These are phyloP conservation scores for Aspergillus japonicus DNA, from an alignment of 2,329 filamentous ascomycete genomes.

Conservation along the genomic window DNA sequence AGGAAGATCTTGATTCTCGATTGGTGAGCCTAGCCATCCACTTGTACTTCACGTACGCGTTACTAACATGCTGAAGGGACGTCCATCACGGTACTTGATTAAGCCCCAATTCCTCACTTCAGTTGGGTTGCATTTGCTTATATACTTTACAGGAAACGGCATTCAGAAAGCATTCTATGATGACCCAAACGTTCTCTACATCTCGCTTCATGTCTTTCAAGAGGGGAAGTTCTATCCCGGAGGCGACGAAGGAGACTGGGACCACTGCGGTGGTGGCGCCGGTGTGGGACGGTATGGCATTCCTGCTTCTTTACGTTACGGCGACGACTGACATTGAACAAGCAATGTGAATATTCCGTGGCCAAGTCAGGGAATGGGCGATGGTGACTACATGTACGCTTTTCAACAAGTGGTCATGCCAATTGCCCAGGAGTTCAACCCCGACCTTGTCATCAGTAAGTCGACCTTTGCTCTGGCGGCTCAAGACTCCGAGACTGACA, in stretches of 20 bases:
- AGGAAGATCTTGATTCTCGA: conserved; percentile 91
- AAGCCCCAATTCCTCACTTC: background rate
- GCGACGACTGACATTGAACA: conserved; percentile 12
- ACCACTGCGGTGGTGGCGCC: conserved; percentile 58
- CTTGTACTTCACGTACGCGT: background rate
- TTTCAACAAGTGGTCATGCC: conserved; percentile 97
- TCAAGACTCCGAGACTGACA: conserved; percentile 13
- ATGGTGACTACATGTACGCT: conserved; percentile 93
- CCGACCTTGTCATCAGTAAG: conserved; percentile 78
- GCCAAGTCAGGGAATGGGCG: conserved; percentile 76
- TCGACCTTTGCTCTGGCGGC: background rate
- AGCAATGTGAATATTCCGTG: conserved; percentile 69
- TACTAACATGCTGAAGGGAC: conserved; percentile 50
- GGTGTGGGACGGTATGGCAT: conserved; percentile 55
- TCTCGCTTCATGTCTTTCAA: conserved; percentile 87
- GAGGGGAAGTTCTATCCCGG: conserved; percentile 82
- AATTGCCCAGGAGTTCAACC: conserved; percentile 87
- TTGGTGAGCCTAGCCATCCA: conserved; percentile 64
- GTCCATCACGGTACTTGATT: conserved; percentile 59
- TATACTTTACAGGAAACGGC: conserved; percentile 68
- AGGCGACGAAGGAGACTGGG: conserved; percentile 57
- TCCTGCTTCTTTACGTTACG: background rate
- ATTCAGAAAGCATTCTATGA: conserved; percentile 95
- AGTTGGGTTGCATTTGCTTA: conserved; percentile 17
- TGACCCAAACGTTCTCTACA: conserved; percentile 91